These are phyloP conservation scores for Fraxinus cuspidata DNA, from an alignment of 257 asterid species.

Conservation along the genomic window DNA sequence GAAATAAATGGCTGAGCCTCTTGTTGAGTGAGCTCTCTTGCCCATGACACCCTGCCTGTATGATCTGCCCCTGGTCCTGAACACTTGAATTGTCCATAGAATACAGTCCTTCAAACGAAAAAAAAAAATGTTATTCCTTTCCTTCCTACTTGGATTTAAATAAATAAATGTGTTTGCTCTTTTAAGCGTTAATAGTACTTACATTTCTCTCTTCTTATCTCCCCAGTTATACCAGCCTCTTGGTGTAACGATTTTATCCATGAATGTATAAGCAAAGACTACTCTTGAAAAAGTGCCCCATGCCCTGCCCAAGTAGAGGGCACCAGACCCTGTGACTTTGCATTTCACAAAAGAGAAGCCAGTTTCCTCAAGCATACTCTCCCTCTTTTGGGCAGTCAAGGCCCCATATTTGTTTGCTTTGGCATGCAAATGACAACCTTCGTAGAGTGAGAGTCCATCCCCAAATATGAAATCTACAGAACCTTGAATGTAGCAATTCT, in stretches of 20 bases:
- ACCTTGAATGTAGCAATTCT: conserved; percentile 74
- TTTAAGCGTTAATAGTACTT: conserved; percentile 22
- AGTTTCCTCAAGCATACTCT: conserved; percentile 79
- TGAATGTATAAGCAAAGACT: conserved; percentile 83
- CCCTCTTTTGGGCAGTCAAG: conserved; percentile 89
- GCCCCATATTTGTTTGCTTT: conserved; percentile 67
- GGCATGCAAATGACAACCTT: conserved; percentile 71
- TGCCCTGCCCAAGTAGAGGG: conserved; percentile 84
- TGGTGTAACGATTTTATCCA: conserved; percentile 82
- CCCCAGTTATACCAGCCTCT: conserved; percentile 96
- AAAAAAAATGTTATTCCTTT: neutral
- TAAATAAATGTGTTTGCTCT: too few species aligned
- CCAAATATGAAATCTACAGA: conserved; percentile 89
- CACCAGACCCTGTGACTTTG: conserved; percentile 83
- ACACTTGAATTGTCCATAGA: conserved; percentile 86
- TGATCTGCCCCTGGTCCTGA: conserved; percentile 80
- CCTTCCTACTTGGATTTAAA: too few species aligned
- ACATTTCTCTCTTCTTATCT: conserved; percentile 86
- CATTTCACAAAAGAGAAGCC: conserved; percentile 90
- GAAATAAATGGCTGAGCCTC: conserved; percentile 83
- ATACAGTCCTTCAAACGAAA: conserved; percentile 65
- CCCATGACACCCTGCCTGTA: conserved; percentile 85
- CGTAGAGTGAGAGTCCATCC: conserved; percentile 68
- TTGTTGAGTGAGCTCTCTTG: conserved; percentile 76
- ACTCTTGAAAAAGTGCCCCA: conserved; percentile 95